These are phyloP conservation scores for Phialophora macrospora DNA, from an alignment of 2,329 filamentous ascomycete genomes.

Conservation along the genomic window DNA sequence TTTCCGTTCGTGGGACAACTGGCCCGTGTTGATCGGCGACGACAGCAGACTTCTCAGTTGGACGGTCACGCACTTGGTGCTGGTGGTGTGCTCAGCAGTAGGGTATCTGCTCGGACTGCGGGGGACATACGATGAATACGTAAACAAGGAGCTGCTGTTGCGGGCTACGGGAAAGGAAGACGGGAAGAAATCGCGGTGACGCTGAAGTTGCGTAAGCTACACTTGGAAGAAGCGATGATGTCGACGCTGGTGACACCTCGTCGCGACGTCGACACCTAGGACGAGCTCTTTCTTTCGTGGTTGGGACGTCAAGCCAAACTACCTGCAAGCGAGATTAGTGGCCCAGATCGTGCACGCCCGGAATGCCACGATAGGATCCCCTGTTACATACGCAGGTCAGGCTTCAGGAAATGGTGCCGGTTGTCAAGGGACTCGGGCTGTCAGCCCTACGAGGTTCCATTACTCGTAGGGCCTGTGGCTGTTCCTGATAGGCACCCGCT, in stretches of 20 bases:
- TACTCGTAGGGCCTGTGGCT: slow-evolving; percentile 2
- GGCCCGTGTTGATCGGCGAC: slow-evolving; percentile 27
- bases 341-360: background rate
- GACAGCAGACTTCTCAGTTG: slow-evolving; percentile 28
- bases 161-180: background rate
- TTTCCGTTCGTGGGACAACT: slow-evolving; percentile 31
- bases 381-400: background rate
- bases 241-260: background rate
- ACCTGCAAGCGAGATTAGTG: slow-evolving; percentile 6
- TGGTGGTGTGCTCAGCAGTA: slow-evolving; percentile 15
- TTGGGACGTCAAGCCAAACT: background rate
- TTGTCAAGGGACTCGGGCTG: background rate
- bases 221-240: background rate
- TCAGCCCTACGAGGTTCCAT: slow-evolving; percentile 16
- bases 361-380: background rate
- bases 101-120: slow-evolving; percentile 25
- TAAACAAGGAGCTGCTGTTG: slow-evolving; percentile 7
- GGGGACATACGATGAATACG: slow-evolving; percentile 28
- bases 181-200: slow-evolving; percentile 11
- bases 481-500: background rate
- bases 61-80: slow-evolving; percentile 26
- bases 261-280: background rate
- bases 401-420: background rate
- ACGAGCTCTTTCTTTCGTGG: background rate
- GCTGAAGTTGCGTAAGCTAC: background rate